Evolutionary conservation across 768 basidiomycete species (phyloP).

Genomic region (Russula dissimulans): DNA sequence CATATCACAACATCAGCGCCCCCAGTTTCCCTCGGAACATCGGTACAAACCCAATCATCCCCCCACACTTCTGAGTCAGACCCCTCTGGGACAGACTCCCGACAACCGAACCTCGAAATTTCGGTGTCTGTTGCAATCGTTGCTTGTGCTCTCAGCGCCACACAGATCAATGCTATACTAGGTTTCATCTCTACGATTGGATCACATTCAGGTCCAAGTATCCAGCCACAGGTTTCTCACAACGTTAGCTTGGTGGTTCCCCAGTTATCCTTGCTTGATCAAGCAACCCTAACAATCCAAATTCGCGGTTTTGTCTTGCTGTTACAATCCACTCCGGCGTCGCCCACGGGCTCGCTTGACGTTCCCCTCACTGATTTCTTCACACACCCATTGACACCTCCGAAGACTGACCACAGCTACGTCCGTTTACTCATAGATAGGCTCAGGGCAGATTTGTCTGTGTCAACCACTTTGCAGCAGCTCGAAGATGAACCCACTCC

Average conservation of each 20-base stretch:
- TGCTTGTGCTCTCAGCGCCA: slow-evolving; percentile 17
- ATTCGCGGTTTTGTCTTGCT: slow-evolving; percentile 42
- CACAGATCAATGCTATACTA: slow-evolving; percentile 9
- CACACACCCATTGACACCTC: slow-evolving; percentile 50
- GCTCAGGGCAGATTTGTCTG: slow-evolving; percentile 18
- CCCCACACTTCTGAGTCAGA: not conserved
- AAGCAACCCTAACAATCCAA: slow-evolving; percentile 27
- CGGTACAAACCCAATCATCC: not conserved
- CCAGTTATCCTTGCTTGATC: slow-evolving; percentile 23
- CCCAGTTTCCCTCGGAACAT: not conserved
- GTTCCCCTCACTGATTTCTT: slow-evolving; percentile 36
- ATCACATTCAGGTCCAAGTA: slow-evolving; percentile 12
- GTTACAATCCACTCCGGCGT: slow-evolving; percentile 26
- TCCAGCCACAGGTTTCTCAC: slow-evolving; percentile 12
- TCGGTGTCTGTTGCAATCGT: slow-evolving; percentile 11
- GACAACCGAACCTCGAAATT: slow-evolving; percentile 13
- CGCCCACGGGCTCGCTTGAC: not conserved
- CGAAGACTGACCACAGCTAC: slow-evolving; percentile 39
- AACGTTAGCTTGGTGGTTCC: slow-evolving; percentile 18
- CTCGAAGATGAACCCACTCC: slow-evolving; percentile 1
- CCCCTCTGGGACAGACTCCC: not conserved
- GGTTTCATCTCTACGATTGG: slow-evolving; percentile 29
- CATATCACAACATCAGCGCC: slow-evolving; percentile 13
- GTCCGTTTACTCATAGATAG: slow-evolving; percentile 34
- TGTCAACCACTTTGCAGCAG: slow-evolving; percentile 10